Evolutionary conservation across 2,329 filamentous ascomycete genomes (phyloP), one percentile per base, ranked within the genome.

Genomic region (Alternaria sp.): DNA sequence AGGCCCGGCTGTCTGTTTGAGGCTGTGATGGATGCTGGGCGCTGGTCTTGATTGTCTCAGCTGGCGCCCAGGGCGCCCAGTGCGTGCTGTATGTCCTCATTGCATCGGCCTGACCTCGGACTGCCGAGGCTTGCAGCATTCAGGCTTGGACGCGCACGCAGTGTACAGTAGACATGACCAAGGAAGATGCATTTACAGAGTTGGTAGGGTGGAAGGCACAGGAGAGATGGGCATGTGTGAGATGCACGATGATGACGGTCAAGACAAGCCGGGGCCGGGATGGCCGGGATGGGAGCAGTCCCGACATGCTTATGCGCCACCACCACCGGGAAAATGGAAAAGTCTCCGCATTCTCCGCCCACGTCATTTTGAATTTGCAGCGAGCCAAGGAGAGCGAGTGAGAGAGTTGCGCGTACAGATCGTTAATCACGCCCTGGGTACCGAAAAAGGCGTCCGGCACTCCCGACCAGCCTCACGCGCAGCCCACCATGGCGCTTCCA

Each of bases 401-500:
- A 29, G 9, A 39, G 49, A 51, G 26, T 51, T 51, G 54, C 51
- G 55, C 29, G 50, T 48, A 54, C 39, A 36, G 48, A 36, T 50
- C 48, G 34, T 23, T 26, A 21, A 29, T 24, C 29, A 41, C 49
- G 17, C 37, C 39, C 36, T 23, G 49, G 21, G 14, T 24, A 41
- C 17, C 49, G 49, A 40, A 13, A 21, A 37, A 36, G 37, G 23
- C 51, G 51, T n/a, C 51, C 51, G 51, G 4, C 44, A 4, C 44
- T 46, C 31, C 44, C 44, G 44, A 46, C 23, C 45, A 50, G 13
- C 17, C 23, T 34, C 48, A 21, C 33, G 33, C 48, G n/a, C 48
- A 41, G 39, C 51, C 44, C 42, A 58, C 36, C 60, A 74, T 73
- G 70, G 66, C 72, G 40, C 69, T 74, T 33, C 73, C 79, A 26